Conservation (phyloP, 2,329 filamentous ascomycete genomes). For the Kalaharituber pfeilii region DNA sequence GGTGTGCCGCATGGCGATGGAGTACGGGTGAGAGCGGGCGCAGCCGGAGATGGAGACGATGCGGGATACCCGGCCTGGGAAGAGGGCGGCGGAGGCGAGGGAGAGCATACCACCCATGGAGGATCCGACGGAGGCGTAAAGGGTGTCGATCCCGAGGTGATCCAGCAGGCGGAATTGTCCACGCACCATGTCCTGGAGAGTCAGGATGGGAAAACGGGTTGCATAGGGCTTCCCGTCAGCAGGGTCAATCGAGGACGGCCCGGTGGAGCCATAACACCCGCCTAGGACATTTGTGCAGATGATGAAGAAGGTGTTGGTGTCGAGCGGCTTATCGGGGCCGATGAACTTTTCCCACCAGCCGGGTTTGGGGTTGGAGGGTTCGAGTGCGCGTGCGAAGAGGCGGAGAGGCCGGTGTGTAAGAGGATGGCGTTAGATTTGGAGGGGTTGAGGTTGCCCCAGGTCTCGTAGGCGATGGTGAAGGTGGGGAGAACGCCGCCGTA, state of each 20-base stretch:
- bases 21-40: conserved; percentile 87
- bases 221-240: conserved; percentile 77
- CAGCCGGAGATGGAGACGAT: conserved; percentile 86
- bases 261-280: conserved; percentile 89
- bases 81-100: conserved; percentile 67
- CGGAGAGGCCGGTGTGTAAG: conserved; percentile 81
- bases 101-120: conserved; percentile 96
- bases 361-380: conserved; percentile 63
- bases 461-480: conserved; percentile 83
- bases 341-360: conserved; percentile 99
- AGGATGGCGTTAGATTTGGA: conserved; percentile 79
- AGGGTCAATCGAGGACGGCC: conserved; percentile 73
- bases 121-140: conserved; percentile 84
- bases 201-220: conserved; percentile 86
- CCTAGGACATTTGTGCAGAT: conserved; percentile 96
- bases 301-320: conserved; percentile 81
- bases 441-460: conserved; percentile 67
- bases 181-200: conserved; percentile 92
- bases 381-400: conserved; percentile 92
- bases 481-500: conserved; percentile 86
- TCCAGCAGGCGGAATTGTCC: conserved; percentile 86
- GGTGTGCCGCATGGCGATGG: conserved; percentile 95
- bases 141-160: conserved; percentile 51
- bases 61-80: conserved; percentile 61
- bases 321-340: conserved; percentile 46